Evolutionary conservation across 495 filamentous ascomycete genomes (phyloP), one percentile per base, ranked within the genome.

Genomic region (Trichoderma reesei): DNA sequence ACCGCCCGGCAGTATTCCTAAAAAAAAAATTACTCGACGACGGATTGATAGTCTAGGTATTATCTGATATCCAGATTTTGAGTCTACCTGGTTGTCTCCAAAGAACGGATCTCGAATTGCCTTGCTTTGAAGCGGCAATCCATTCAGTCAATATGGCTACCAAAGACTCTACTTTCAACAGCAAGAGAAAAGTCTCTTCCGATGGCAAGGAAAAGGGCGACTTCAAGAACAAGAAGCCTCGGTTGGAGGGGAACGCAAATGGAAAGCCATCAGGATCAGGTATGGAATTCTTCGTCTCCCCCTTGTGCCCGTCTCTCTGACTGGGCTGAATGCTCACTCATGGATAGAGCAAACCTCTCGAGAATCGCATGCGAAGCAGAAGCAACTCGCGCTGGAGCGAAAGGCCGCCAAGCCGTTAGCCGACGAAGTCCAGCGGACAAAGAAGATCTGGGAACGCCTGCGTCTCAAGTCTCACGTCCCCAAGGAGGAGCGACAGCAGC

Each of bases 371-470:
- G 84, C 85, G 33, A 96, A 96, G 74, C 95, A 99, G 74, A 96
- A 91, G 70, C 89, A 86, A 63, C 82, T 96, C 41, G 86, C 84
- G 44, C 87, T 87, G 71, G 92, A 97, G 72, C 90, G 95, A 68
- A 98, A 93, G 80, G 86, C 89, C 37, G 86, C 88, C 33, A 97
- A 96, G 73, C 95, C 95, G 8, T 86, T 96, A 64, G 91, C 93
- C 66, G 91, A 96, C 69, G 85, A 86, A 63, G 86, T 99, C 65
- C 82, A 85, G n/a, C 86, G 90, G 51, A 90, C 91, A 4, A 98
- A 98, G 80, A 91, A 96, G 78, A 80, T 99, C 41, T 99, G 95
- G 95, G 95, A 99, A 77, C 85, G 87, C 64, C 74, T 99, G 66
- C 87, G 95, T 64, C 83, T 90, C 65, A 96, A 96, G 74, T 95